A percentile compares a stretch with the other conserved stretches of the same genome.
Evolutionary conservation across 805 yeast genomes (phyloP).

Genomic region (Candida anglica): DNA sequence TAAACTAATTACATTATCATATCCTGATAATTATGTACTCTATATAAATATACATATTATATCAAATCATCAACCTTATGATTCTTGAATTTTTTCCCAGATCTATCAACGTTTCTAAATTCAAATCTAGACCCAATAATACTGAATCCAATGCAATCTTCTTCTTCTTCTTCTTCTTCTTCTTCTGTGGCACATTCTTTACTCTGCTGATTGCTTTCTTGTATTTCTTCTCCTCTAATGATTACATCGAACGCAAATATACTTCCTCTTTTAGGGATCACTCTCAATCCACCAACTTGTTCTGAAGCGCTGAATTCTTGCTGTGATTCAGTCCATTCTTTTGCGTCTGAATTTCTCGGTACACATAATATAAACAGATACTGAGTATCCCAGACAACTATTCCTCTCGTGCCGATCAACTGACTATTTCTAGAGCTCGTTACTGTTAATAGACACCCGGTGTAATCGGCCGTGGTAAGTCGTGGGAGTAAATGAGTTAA

Average conservation of each 20-base stretch:
- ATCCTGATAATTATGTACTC: too few species aligned
- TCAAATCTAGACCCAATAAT: constrained; percentile 78
- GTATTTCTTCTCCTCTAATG: constrained; percentile 18
- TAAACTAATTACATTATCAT: too few species aligned
- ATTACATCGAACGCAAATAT: constrained; percentile 50
- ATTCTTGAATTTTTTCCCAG: constrained; percentile 80
- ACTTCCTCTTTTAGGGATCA: constrained; percentile 66
- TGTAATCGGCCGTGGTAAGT: constrained; percentile 73
- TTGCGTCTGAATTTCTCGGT: constrained; percentile 29
- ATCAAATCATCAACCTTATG: constrained; percentile 62
- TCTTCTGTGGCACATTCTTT: too few species aligned
- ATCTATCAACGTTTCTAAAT: constrained; percentile 72
- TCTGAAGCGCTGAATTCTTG: constrained; percentile 19
- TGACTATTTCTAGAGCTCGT: constrained; percentile 52
- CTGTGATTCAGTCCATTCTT: constrained; percentile 30
- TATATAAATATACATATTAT: too few species aligned
- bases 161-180: constrained; percentile 24
- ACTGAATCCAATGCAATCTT: constrained; percentile 48
- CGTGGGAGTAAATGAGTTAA: constrained; percentile 42
- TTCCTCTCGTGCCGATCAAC: constrained; percentile 62
- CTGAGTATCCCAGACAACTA: constrained; percentile 82
- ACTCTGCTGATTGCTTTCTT: too few species aligned
- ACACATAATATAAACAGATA: constrained; percentile 63
- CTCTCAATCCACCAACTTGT: constrained; percentile 58
- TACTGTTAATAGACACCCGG: constrained; percentile 69